A percentile compares a stretch with the other conserved stretches of the same genome.
These are phyloP conservation scores for Oryza longistaminata DNA, from an alignment of 176 grass and related monocot species.

Conservation along the genomic window DNA sequence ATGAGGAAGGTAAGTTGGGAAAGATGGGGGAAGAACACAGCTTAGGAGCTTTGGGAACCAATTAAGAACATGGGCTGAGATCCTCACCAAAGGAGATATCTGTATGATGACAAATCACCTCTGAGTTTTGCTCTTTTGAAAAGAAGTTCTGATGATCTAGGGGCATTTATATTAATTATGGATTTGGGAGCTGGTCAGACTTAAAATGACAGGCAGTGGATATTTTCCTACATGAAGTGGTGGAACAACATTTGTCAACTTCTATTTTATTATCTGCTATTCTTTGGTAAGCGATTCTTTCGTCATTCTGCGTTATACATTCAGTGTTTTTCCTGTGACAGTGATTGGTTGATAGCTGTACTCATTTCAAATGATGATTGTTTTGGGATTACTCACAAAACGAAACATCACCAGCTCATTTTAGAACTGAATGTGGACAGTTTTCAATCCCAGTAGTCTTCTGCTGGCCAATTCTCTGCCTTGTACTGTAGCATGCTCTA, in stretches of 20 bases:
- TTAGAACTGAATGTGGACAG: slow-evolving; percentile 17
- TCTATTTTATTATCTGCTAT: not conserved
- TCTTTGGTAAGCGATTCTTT: slow-evolving; percentile 1
- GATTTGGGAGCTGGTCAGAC: not conserved
- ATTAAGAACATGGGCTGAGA: not conserved
- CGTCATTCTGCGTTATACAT: slow-evolving; percentile 14
- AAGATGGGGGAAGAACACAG: too few relatives aligned
- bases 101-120: not conserved
- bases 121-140: not conserved
- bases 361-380: not conserved
- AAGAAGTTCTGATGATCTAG: not conserved
- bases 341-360: slow-evolving; percentile 1
- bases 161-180: not conserved
- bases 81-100: not conserved
- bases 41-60: slow-evolving; percentile 1
- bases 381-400: not conserved
- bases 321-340: slow-evolving; percentile 6
- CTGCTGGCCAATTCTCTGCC: not conserved
- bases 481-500: not conserved
- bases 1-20: too few relatives aligned
- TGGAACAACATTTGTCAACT: slow-evolving; percentile 18
- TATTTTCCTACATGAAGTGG: not conserved
- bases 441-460: not conserved
- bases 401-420: not conserved
- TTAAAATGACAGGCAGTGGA: not conserved